Base-by-base conservation (phyloP, 495 filamentous ascomycete genomes). In the Rhizodiscina lignyota region DNA sequence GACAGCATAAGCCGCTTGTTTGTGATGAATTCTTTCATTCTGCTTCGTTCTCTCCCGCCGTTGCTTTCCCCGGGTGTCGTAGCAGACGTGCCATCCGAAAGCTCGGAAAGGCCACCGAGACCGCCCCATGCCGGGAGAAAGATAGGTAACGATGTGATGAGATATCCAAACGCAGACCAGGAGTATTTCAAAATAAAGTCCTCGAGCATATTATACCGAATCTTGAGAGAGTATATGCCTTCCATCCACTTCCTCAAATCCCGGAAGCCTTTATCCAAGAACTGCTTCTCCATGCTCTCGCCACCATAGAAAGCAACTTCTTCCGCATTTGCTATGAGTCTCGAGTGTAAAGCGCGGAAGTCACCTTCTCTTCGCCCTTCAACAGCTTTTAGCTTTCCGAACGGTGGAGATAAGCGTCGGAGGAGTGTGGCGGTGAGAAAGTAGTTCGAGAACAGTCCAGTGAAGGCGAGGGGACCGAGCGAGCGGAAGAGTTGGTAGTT, bases 1-100 rank as follows among this genome's bases (percentile, higher is more conserved):
- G 89, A 94, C 19, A 99, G 70, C 91, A 99, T 96, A 36, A 99
- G 70, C 1, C 91, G 79, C 55, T 96, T 94, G 57, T 99, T 99
- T 12, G 89, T 94, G 58, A 99, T 92, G 57, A 99, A 99, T n/a
- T 87, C 77, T 60, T 87, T 85, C 87, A 94, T 96, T 21, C 91
- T 79, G 38, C 70, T 67, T 22, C 77, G 70, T 52, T 93, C 84
- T 11, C 79, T 70, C 19, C 70, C 70, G 24, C 58, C 58, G 20
- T 51, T 61, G 5, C 4, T 19, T n/a, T n/a, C n/a, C 49, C 27
- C 56, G 53, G 5, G 55, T 41, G 13, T 39, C 35, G 42, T 62
- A 57, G 18, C 39, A 54, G 13, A 50, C 45, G 34, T 45, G 13
- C 26, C 48, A 5, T 56, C 61, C 20, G 63, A 56, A 43, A 76